Evolutionary conservation across 805 yeast genomes (phyloP).

Genomic region (Starmerella ratchasimensis): DNA sequence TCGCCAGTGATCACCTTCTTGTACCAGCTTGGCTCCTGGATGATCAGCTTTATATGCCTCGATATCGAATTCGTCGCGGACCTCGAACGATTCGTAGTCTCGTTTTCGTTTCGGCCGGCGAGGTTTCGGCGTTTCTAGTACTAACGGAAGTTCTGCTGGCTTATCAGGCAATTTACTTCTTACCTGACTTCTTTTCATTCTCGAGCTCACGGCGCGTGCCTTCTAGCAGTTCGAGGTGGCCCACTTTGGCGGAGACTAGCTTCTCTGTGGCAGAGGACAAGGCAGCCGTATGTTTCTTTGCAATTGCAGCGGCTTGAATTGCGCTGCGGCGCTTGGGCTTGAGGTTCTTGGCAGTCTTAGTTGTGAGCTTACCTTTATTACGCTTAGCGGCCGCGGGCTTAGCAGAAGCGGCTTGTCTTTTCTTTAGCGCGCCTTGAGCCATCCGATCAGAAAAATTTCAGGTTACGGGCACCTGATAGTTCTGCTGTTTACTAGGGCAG

Average conservation of each 20-base stretch:
- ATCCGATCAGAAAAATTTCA: constrained; percentile 12
- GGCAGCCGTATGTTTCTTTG: constrained; percentile 43
- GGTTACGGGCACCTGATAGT: neutral
- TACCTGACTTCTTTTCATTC: constrained; percentile 36
- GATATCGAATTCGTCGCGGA: constrained; percentile 14
- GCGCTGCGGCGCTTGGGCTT: constrained; percentile 54
- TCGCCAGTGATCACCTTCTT: neutral
- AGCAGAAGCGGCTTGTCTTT: constrained; percentile 8
- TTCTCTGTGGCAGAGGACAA: constrained; percentile 60
- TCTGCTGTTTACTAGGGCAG: neutral
- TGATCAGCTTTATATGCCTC: constrained; percentile 12
- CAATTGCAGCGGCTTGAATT: constrained; percentile 41
- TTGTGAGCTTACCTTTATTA: constrained; percentile 27
- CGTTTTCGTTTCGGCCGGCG: neutral
- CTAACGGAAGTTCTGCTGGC: constrained; percentile 11
- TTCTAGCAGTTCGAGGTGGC: constrained; percentile 80
- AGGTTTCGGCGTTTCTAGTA: constrained; percentile 8
- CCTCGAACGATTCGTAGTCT: constrained; percentile 5
- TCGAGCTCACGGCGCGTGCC: constrained; percentile 82
- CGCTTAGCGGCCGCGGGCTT: constrained; percentile 15
- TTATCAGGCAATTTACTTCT: neutral
- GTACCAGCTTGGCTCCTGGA: constrained; percentile 6
- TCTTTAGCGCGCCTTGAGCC: constrained; percentile 29
- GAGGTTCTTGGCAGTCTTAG: constrained; percentile 33
- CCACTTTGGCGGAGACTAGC: constrained; percentile 76